A percentile compares a stretch with the other conserved stretches of the same genome.
Conservation (phyloP, 1,284 basidiomycete genomes). For the Tilletia indica region DNA sequence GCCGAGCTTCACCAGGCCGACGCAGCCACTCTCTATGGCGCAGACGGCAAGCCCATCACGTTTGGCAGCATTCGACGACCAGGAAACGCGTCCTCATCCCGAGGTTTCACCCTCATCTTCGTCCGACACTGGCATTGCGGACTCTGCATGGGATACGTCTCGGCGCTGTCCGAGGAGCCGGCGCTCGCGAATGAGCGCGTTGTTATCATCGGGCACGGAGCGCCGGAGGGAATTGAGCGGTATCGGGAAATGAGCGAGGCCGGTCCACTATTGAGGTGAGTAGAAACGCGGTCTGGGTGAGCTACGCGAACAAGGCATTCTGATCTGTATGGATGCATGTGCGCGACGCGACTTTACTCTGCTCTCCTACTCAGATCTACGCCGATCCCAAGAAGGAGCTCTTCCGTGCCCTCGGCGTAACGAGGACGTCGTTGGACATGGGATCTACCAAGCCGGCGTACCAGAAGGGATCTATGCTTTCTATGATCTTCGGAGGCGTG, state of each 20-base stretch:
- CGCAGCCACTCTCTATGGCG: conserved; percentile 4
- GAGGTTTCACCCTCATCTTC: conserved; percentile 13
- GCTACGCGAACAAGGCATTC: background rate
- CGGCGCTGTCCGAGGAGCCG: background rate
- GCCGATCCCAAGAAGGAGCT: conserved; percentile 19
- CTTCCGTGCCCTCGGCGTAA: conserved; percentile 17
- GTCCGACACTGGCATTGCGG: conserved; percentile 23
- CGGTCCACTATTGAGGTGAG: conserved; percentile 9
- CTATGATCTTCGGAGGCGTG: background rate
- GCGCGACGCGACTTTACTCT: no score
- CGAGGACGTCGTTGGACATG: conserved; percentile 10
- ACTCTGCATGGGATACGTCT: conserved; percentile 17
- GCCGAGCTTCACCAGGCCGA: conserved; percentile 4
- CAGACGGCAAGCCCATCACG: background rate
- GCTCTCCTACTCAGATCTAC: conserved; percentile 11
- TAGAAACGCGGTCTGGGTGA: no score
- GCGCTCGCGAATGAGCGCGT: conserved; percentile 13
- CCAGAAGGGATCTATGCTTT: background rate
- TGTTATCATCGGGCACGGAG: conserved; percentile 21
- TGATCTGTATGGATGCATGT: no score
- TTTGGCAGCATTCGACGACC: background rate
- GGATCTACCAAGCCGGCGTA: conserved; percentile 13
- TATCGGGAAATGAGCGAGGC: conserved; percentile 20
- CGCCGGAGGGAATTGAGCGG: conserved; percentile 16
- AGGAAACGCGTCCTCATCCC: background rate